Evolutionary conservation across 192 early-diverging fungal species (phyloP).

Genomic region (Linnemannia schmuckeri): DNA sequence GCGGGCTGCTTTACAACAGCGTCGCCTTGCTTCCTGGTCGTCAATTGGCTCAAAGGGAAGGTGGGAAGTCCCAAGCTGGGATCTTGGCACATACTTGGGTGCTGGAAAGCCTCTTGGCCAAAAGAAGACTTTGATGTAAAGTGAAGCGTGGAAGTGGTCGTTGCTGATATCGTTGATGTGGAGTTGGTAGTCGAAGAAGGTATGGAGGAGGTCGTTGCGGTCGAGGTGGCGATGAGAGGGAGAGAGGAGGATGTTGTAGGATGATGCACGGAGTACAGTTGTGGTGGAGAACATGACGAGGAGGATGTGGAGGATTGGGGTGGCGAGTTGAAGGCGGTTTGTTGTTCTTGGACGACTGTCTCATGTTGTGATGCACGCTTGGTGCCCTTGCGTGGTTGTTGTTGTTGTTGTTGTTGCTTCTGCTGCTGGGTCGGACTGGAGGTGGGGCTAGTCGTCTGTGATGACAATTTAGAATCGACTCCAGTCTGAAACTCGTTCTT

Average conservation of each 20-base stretch:
- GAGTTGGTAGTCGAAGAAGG: slow-evolving; percentile 20
- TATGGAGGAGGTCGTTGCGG: background rate
- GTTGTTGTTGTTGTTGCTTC: slow-evolving; percentile 8
- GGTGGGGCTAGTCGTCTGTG: slow-evolving; percentile 2
- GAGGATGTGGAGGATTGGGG: slow-evolving; percentile 1
- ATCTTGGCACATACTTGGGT: slow-evolving; percentile 41
- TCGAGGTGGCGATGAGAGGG: slow-evolving; percentile 9
- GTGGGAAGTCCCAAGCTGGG: slow-evolving; percentile 35
- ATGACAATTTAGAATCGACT: background rate
- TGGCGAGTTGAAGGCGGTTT: slow-evolving; percentile 17
- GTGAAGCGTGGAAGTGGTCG: slow-evolving; percentile 23
- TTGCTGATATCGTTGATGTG: slow-evolving; percentile 17
- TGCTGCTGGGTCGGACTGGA: slow-evolving; percentile 21
- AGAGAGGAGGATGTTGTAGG: background rate
- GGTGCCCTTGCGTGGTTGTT: background rate
- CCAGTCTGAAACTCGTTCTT: slow-evolving; percentile 2
- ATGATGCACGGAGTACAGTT: slow-evolving; percentile 20
- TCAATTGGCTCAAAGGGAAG: slow-evolving; percentile 39
- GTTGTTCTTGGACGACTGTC: background rate
- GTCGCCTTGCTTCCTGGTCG: slow-evolving; percentile 21
- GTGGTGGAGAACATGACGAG: slow-evolving; percentile 35
- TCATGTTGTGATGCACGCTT: slow-evolving; percentile 12
- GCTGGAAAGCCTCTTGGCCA: slow-evolving; percentile 35
- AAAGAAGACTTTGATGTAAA: slow-evolving; percentile 33
- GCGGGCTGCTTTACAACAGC: background rate